Evolutionary conservation across 176 grass and related monocot genomes (phyloP).

Genomic region (Stipa capillata): DNA sequence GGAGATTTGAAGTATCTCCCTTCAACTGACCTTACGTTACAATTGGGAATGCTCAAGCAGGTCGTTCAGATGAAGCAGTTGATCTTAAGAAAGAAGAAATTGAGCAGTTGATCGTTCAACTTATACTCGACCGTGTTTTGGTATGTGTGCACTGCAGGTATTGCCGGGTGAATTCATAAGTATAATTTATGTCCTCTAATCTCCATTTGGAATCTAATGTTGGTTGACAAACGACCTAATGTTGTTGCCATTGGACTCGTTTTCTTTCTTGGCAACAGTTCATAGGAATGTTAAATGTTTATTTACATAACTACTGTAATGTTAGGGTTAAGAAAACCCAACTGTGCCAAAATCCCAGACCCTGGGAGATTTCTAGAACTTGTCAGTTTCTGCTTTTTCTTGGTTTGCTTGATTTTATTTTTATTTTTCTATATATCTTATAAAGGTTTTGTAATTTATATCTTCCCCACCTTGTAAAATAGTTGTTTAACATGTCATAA

Average conservation of each 20-base stretch:
- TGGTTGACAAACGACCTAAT: background rate
- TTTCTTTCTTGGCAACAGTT: background rate
- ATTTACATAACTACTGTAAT: background rate
- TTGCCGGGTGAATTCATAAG: background rate
- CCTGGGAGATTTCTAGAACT: background rate
- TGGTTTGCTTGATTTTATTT: background rate
- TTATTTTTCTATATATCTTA: background rate
- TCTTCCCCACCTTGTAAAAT: background rate
- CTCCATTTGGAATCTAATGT: background rate
- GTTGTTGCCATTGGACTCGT: background rate
- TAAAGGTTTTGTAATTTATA: background rate
- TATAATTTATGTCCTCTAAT: background rate
- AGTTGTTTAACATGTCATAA: background rate
- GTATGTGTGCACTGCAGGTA: constrained; percentile 36
- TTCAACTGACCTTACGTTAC: background rate
- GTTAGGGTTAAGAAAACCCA: background rate
- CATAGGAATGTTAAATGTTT: background rate
- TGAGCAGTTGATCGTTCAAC: constrained; percentile 83
- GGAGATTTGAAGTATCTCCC: background rate
- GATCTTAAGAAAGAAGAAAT: constrained; percentile 85
- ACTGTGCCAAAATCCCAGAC: background rate
- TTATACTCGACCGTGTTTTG: constrained; percentile 68
- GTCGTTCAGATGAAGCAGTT: constrained; percentile 30
- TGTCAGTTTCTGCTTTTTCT: background rate
- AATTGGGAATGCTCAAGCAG: constrained; percentile 40